phyloP scores from a whole-genome alignment of 345 rosid genomes.

The Iberis pinnata region DNA sequence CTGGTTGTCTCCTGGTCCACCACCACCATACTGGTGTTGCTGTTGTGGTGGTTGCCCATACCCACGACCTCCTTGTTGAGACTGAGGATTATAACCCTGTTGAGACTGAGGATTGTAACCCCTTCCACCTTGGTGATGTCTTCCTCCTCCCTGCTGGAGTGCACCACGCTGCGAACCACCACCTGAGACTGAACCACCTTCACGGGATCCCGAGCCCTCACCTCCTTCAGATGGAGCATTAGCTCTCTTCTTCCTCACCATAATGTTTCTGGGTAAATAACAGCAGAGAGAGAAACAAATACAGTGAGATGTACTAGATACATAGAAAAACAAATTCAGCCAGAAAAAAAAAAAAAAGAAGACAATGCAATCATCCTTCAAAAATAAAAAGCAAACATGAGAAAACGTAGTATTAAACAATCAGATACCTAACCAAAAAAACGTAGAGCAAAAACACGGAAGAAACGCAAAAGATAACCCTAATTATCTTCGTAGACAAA shows the following conservation, averaged over 20 bases:
- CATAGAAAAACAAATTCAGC: background rate
- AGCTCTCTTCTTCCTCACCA: slow-evolving; percentile 77
- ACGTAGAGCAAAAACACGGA: background rate
- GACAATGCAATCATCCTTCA: background rate
- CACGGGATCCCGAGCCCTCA: slow-evolving; percentile 68
- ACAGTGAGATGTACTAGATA: background rate
- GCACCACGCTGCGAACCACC: slow-evolving; percentile 47
- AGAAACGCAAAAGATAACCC: slow-evolving; percentile 13
- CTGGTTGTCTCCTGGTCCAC: slow-evolving; percentile 55
- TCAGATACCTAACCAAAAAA: background rate
- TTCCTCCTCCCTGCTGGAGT: slow-evolving; percentile 40
- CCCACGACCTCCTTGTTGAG: slow-evolving; percentile 54
- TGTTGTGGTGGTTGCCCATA: slow-evolving; percentile 49
- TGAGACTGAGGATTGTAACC: slow-evolving; percentile 51
- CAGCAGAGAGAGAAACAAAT: background rate
- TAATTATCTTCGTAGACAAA: background rate
- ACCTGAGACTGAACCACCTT: slow-evolving; percentile 37
- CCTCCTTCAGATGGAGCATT: slow-evolving; percentile 47
- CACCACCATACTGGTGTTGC: slow-evolving; percentile 41
- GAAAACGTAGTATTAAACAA: background rate
- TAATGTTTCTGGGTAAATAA: slow-evolving; percentile 23
- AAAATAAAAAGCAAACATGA: background rate
- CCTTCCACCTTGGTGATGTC: slow-evolving; percentile 49
- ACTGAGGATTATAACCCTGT: slow-evolving; percentile 54
- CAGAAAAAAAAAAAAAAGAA: background rate